Conservation (phyloP, 441 rosid genomes). For the Sinapis alba region DNA sequence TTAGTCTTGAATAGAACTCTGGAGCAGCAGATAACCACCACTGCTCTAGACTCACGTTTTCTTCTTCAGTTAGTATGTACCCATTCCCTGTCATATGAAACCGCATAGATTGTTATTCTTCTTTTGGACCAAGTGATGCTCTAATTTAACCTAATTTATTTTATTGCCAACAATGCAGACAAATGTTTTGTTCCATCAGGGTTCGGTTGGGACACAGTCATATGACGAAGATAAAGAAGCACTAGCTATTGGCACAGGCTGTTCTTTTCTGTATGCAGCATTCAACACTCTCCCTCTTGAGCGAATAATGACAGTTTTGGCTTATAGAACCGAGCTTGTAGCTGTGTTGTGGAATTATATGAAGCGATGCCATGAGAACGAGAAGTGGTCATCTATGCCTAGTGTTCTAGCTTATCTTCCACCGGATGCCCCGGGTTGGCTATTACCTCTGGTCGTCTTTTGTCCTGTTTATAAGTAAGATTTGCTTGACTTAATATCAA, state of each 20-base stretch:
- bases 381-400: conserved; percentile 74
- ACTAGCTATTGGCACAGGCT: conserved; percentile 87
- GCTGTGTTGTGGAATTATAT: conserved; percentile 89
- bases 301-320: conserved; percentile 83
- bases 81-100: conserved; percentile 26
- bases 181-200: conserved; percentile 71
- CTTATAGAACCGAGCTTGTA: conserved; percentile 95
- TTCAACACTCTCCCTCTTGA: conserved; percentile 83
- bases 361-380: conserved; percentile 73
- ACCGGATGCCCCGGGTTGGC: conserved; percentile 92
- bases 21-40: conserved; percentile 66
- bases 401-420: conserved; percentile 61
- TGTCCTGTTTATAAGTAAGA: conserved; percentile 98
- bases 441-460: conserved; percentile 87
- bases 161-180: conserved; percentile 58
- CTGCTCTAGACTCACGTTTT: conserved; percentile 80
- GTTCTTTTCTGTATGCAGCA: conserved; percentile 86
- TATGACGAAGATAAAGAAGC: conserved; percentile 64
- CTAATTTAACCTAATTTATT: conserved; percentile 18
- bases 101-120: conserved; percentile 17
- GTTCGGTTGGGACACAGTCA: conserved; percentile 42
- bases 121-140: conserved; percentile 15
- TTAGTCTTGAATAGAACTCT: conserved; percentile 57
- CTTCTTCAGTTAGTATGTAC: conserved; percentile 85
- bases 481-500: conserved; percentile 26